Evolutionary conservation across 768 basidiomycete species (phyloP), one percentile per base, ranked within the genome.

Genomic region (Naematelia encephala): DNA sequence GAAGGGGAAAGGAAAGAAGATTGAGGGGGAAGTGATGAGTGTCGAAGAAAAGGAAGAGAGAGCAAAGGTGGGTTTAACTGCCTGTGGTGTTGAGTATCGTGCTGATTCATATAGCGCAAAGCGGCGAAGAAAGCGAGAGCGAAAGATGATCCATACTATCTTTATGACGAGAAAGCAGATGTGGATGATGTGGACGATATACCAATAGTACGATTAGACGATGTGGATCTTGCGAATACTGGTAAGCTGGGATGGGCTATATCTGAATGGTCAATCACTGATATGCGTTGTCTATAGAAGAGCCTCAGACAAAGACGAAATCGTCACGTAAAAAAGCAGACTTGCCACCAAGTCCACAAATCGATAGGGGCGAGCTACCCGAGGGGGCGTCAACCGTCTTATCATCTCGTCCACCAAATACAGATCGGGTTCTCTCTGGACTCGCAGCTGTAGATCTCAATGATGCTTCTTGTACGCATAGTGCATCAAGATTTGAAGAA

Each of bases 131-230:
- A 86, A 49, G 91, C 87, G 51, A 84, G 86, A 59, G 80, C 86
- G 62, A 84, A 84, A 42, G 89, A 91, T 62, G 91, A 98, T 72
- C 92, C 93, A 3, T 96, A 91, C 78, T 93, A 96, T 76, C 86
- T 96, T 63, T 81, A 86, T 39, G 87, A 89, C 63, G 50, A 60
- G 51, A 60, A 61, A 34, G 69, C 63, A 8, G 57, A 63, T 30
- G 62, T 64, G 42, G 67, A 68, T 3, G 60, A 65, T 70, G 64
- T 96, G n/a, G 91, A 96, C 67, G 84, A 86, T 8, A 97, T 98
- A 77, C 93, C 94, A 0, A 84, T 99, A 22, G 90, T 97, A 27
- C 84, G 81, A 60, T 78, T 98, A 47, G 89, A 94, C 34, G 12
- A 57, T 25, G 13, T 26, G 22, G 47, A 52, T 51, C 28, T 51